Percentiles rank a stretch among this genome's conserved stretches.
These are phyloP conservation scores for Kazachstania taianensis DNA, from an alignment of 805 yeast genomes.

Conservation along the genomic window DNA sequence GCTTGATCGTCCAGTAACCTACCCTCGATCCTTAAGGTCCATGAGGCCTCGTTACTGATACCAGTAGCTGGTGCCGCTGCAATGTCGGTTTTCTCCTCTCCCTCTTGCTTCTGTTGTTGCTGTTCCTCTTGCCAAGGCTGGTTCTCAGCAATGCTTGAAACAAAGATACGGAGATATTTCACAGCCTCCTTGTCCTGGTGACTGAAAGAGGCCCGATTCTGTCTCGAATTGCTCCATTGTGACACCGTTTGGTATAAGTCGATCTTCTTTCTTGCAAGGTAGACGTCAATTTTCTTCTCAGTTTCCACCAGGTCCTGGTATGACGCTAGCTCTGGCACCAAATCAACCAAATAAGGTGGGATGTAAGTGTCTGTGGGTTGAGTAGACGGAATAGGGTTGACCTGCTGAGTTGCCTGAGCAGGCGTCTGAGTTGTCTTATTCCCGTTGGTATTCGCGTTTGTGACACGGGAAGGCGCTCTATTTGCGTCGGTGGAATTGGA, in stretches of 20 bases:
- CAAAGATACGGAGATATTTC: conserved; percentile 64
- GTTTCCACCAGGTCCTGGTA: conserved; percentile 66
- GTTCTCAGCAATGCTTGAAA: conserved; percentile 72
- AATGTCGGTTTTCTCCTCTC: neutral
- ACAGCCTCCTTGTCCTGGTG: conserved; percentile 30
- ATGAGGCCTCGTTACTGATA: conserved; percentile 33
- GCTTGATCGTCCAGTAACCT: conserved; percentile 47
- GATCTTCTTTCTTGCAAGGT: conserved; percentile 70
- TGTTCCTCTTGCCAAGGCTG: conserved; percentile 71
- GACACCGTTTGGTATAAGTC: conserved; percentile 69
- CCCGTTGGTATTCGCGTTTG: neutral
- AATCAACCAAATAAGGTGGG: conserved; percentile 35
- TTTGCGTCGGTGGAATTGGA: too few species aligned
- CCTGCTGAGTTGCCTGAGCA: conserved; percentile 10
- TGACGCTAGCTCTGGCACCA: conserved; percentile 60
- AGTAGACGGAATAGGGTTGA: conserved; percentile 22
- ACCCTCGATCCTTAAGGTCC: conserved; percentile 90
- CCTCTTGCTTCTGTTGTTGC: conserved; percentile 13
- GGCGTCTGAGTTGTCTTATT: conserved; percentile 1
- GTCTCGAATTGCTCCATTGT: conserved; percentile 32
- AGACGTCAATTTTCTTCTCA: conserved; percentile 73
- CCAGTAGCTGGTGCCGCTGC: conserved; percentile 11
- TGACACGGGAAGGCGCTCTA: too few species aligned
- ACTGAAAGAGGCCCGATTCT: conserved; percentile 24
- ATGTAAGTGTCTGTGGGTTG: conserved; percentile 47